Evolutionary conservation across 2,329 filamentous ascomycete genomes (phyloP), one percentile per base, ranked within the genome.

Genomic region (Trichophyton schoenleinii): DNA sequence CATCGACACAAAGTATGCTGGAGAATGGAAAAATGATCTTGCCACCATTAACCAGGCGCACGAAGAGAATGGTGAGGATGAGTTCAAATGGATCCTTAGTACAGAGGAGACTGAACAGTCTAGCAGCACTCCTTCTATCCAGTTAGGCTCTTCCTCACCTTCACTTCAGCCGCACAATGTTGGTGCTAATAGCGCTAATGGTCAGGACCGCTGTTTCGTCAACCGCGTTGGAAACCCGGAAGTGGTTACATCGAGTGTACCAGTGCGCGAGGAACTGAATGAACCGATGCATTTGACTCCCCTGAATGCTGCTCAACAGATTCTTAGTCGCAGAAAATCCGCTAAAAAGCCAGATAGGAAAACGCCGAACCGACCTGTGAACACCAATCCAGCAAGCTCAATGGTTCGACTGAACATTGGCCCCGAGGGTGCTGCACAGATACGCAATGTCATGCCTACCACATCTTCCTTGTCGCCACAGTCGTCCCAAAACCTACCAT

Each of bases 21-120:
- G 74, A 0, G 63, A 68, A 60, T 75, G 74, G 74, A 66, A 63
- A 22, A 68, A 68, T 46, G 66, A 67, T 46, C 64, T 71, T 13
- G 63, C 61, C 13, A 36, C 46, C 13, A 64, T 64, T 41, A 52
- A 61, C n/a, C 53, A 49, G n/a, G 25, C 25, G 36, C 31, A 58
- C 11, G 34, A 38, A 46, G 61, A 67, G 67, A 57, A 64, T 52
- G 46, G n/a, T 28, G 60, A 63, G 20, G 65, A 64, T 34, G 60
- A 61, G n/a, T 58, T 66, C 15, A 55, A 38, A 42, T 66, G 63
- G 64, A 62, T 58, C 38, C 57, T 61, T 5, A 52, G 58, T 18
- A 8, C 60, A 18, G 57, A 48, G 13, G 42, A 22, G 18, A 13
- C 18, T 34, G 42, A 44, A 42, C 61, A 62, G 48, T 58, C 58